Evolutionary conservation across 352 stramenopile genomes (phyloP).

Genomic region (Peronospora destructor): DNA sequence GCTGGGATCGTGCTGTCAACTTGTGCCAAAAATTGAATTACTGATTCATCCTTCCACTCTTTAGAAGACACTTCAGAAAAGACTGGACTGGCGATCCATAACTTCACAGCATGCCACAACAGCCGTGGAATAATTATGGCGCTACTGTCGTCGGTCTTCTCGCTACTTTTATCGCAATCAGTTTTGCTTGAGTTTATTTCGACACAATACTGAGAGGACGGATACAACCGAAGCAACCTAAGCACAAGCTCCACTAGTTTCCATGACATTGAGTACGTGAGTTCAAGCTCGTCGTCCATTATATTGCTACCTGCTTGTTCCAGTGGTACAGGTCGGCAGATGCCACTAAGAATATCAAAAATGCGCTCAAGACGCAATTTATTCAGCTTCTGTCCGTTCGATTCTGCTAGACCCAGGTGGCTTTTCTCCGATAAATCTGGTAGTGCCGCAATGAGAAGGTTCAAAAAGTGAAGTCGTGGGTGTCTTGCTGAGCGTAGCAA

Average conservation of each 20-base stretch:
- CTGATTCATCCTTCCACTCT: slow-evolving; percentile 31
- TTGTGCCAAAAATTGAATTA: slow-evolving; percentile 14
- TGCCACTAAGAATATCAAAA: slow-evolving; percentile 29
- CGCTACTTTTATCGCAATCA: background rate
- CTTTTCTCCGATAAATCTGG: slow-evolving; percentile 28
- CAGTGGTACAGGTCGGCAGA: slow-evolving; percentile 22
- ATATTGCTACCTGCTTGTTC: slow-evolving; percentile 6
- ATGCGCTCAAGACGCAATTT: slow-evolving; percentile 39
- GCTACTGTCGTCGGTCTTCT: slow-evolving; percentile 1
- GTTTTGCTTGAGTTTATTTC: background rate
- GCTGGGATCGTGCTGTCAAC: slow-evolving; percentile 30
- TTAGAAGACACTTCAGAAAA: slow-evolving; percentile 20
- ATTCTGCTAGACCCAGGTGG: background rate
- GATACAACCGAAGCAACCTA: slow-evolving; percentile 29
- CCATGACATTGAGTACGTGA: slow-evolving; percentile 25
- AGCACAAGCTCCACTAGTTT: slow-evolving; percentile 41
- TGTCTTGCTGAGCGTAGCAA: slow-evolving; percentile 39
- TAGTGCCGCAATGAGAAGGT: slow-evolving; percentile 38
- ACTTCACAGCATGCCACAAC: slow-evolving; percentile 40
- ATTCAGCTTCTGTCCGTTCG: slow-evolving; percentile 22
- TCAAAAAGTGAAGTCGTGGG: slow-evolving; percentile 53
- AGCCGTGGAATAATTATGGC: slow-evolving; percentile 25
- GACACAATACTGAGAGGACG: slow-evolving; percentile 28
- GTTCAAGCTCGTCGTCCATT: slow-evolving; percentile 18
- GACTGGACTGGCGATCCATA: slow-evolving; percentile 21